A percentile compares a stretch with the other conserved stretches of the same genome.
Evolutionary conservation across 371 early-diverging fungal species (phyloP).

Genomic region (Catenaria anguillulae): DNA sequence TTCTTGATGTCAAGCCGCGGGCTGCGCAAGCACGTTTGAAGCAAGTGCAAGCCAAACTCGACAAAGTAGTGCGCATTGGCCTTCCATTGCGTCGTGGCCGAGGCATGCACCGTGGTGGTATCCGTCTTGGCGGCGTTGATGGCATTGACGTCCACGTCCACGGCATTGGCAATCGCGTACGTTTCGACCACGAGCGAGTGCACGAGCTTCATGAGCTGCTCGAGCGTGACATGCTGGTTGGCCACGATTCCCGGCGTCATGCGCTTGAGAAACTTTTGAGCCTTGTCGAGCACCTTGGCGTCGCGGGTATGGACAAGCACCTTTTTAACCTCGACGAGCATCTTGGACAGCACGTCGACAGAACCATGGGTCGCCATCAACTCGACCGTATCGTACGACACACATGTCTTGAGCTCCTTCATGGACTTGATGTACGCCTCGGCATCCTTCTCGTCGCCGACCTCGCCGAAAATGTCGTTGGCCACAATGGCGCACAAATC

Average conservation of each 20-base stretch:
- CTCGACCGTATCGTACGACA: slow-evolving; percentile 71
- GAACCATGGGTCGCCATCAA: slow-evolving; percentile 45
- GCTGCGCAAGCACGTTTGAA: slow-evolving; percentile 47
- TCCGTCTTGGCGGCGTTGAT: slow-evolving; percentile 28
- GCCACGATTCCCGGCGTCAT: slow-evolving; percentile 59
- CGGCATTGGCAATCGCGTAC: slow-evolving; percentile 21
- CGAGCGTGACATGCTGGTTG: slow-evolving; percentile 50
- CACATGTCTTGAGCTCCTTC: slow-evolving; percentile 67
- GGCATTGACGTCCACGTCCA: slow-evolving; percentile 12
- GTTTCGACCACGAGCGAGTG: slow-evolving; percentile 71
- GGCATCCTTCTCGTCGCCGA: slow-evolving; percentile 75
- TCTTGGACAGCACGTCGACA: slow-evolving; percentile 42
- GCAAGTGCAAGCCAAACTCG: slow-evolving; percentile 71
- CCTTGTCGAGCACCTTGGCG: slow-evolving; percentile 50
- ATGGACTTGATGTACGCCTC: slow-evolving; percentile 76
- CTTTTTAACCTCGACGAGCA: slow-evolving; percentile 72
- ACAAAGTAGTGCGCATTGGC: slow-evolving; percentile 74
- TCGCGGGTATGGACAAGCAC: slow-evolving; percentile 69
- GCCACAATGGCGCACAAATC: slow-evolving; percentile 52
- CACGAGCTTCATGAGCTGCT: slow-evolving; percentile 58
- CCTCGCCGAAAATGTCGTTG: slow-evolving; percentile 79
- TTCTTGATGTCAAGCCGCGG: slow-evolving; percentile 41
- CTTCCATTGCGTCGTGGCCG: slow-evolving; percentile 27
- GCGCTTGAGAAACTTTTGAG: slow-evolving; percentile 59
- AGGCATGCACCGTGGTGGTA: slow-evolving; percentile 16